Base-by-base conservation (phyloP, 805 yeast genomes). In the Grigorovia yakushimaensis region DNA sequence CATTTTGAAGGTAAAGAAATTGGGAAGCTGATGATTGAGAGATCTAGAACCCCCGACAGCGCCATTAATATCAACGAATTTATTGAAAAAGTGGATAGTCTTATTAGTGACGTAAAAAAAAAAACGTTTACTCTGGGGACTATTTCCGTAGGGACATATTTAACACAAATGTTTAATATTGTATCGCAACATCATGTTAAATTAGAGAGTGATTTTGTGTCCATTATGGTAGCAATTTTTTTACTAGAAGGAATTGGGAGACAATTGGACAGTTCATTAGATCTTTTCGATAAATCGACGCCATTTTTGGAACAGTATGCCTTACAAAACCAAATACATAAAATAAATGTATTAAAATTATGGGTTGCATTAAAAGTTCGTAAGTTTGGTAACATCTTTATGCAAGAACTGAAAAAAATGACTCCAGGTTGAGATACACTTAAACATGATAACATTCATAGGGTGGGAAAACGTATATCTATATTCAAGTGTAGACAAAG, bases 191-290 rank as follows among this genome's bases (percentile, higher is more conserved):
- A 93, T 64, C 99, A 93, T 65, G 98, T 93, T 20, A 75, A 96
- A 60, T 85, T 93, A 95, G 99, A 93, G 61, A 94, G 95, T 6
- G 98, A 93, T 65, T 93, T 93, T 60, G 81, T 93, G 40, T 88
- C 95, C 27, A 96, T 93, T 21, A 84, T 93, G n/a, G 88, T 93
- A 30, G 96, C 98, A 1, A 88, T 93, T 21, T 68, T 93, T 47
- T 71, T 93, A 47, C 69, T 93, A 48, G 98, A 93, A 65, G 99
- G 99, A 10, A 84, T 93, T 46, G 98, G 98, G 19, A 74, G 98
- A 60, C 95, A 84, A 65, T 72, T 93, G 47, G 95, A 93, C 65
- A 97, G 98, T 1, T 81, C 88, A 40, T 72, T 93, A 58, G 98
- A 93, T 67, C 74, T 93, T 44, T 91, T 93, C 75, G 95, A 95